phyloP scores from a whole-genome alignment of 2,329 filamentous ascomycete genomes.

The Fusarium abutilonis region DNA sequence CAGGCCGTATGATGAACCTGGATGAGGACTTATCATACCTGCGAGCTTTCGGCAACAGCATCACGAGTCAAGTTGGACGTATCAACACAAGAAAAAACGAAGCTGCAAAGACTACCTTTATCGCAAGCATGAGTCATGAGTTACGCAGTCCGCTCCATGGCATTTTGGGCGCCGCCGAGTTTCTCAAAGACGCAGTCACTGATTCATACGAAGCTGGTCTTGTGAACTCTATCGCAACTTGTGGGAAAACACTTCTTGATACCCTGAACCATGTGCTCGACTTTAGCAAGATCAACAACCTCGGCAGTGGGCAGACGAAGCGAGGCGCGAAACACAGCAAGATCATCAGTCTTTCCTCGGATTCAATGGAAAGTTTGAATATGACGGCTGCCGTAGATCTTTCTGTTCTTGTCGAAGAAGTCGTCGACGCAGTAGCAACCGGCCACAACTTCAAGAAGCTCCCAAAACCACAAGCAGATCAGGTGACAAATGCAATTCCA shows the following conservation, averaged over 20 bases:
- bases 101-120: conserved; percentile 66
- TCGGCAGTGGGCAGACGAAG: conserved; percentile 45
- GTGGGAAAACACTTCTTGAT: conserved; percentile 59
- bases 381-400: conserved; percentile 49
- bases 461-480: not conserved
- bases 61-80: conserved; percentile 64
- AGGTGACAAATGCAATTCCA: conserved; percentile 12
- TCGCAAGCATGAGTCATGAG: conserved; percentile 68
- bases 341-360: conserved; percentile 37
- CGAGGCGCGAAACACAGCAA: conserved; percentile 35
- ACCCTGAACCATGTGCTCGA: conserved; percentile 61
- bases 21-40: conserved; percentile 51
- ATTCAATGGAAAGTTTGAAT: conserved; percentile 48
- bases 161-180: conserved; percentile 63
- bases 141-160: conserved; percentile 66
- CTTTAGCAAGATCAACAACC: conserved; percentile 54
- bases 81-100: conserved; percentile 62
- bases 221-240: conserved; percentile 57
- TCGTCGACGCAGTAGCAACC: conserved; percentile 53
- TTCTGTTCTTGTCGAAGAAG: conserved; percentile 51
- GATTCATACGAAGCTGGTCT: conserved; percentile 55
- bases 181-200: conserved; percentile 56
- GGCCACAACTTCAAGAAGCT: conserved; percentile 51
- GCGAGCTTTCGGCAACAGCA: conserved; percentile 46
- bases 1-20: conserved; percentile 50